Evolutionary conservation across 129 eudicot genomes (phyloP).

Genomic region (Artemisia argyi): DNA sequence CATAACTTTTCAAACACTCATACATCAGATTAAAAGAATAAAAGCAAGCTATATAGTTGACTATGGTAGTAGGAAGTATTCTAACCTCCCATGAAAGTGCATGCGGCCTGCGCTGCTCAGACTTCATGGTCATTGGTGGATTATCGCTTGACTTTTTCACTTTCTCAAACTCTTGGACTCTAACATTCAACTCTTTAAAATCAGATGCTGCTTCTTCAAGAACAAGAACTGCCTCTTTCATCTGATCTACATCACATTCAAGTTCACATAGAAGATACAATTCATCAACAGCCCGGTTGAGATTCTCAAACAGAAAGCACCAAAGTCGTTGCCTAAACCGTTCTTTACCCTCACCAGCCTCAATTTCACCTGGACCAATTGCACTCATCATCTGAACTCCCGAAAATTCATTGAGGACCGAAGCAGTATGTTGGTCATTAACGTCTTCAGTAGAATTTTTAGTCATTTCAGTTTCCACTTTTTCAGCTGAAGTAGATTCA

Average conservation of each 20-base stretch:
- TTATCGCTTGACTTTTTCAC: conserved; percentile 55
- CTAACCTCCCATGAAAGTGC: conserved; percentile 99
- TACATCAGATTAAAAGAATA: conserved; percentile 4
- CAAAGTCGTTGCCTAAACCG: conserved; percentile 94
- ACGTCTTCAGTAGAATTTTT: no score
- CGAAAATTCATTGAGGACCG: conserved; percentile 35
- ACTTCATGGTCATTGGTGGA: conserved; percentile 57
- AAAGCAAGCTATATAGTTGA: conserved; percentile 9
- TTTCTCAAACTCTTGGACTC: conserved; percentile 86
- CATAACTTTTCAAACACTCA: no score
- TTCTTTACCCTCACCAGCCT: conserved; percentile 81
- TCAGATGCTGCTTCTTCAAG: conserved; percentile 97
- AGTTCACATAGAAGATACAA: conserved; percentile 92
- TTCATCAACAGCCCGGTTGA: conserved; percentile 90
- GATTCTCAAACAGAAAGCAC: conserved; percentile 95
- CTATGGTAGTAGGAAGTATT: conserved; percentile 8
- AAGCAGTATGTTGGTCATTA: conserved; percentile 7
- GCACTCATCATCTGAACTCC: conserved; percentile 36
- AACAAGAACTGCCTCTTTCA: conserved; percentile 91
- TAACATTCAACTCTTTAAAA: conserved; percentile 64
- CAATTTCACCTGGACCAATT: conserved; percentile 38
- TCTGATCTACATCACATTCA: conserved; percentile 89
- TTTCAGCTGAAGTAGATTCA: conserved; percentile 26
- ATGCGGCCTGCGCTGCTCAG: conserved; percentile 93
- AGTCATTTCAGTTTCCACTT: conserved; percentile 10